phyloP scores from a whole-genome alignment of 129 eudicot genomes.

The Flaveria ramosissima region DNA sequence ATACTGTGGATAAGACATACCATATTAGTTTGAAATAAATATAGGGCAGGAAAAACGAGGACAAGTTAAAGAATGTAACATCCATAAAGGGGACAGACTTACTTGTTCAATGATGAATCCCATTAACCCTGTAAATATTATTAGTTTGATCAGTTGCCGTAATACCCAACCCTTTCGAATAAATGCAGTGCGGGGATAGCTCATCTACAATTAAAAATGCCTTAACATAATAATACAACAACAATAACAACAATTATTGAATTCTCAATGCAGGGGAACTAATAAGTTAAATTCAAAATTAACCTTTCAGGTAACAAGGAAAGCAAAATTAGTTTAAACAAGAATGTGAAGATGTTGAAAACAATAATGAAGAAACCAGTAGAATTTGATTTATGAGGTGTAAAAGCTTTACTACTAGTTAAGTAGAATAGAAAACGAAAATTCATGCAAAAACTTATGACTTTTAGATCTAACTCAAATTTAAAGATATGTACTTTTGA shows the following conservation, averaged over 20 bases:
- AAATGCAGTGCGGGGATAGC: constrained; percentile 83
- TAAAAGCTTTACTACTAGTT: too few relatives aligned
- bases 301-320: too few relatives aligned
- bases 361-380: too few relatives aligned
- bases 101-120: constrained; percentile 94
- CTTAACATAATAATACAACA: constrained; percentile 15
- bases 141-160: constrained; percentile 82
- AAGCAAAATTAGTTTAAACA: too few relatives aligned
- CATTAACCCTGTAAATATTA: constrained; percentile 94
- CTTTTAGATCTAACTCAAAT: too few relatives aligned
- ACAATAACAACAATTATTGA: not conserved
- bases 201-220: constrained; percentile 52
- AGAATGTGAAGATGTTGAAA: too few relatives aligned
- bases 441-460: too few relatives aligned
- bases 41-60: not conserved
- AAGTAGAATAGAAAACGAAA: too few relatives aligned
- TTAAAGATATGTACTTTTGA: not conserved
- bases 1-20: constrained; percentile 50
- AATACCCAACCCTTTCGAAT: constrained; percentile 91
- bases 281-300: not conserved
- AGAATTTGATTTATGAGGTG: too few relatives aligned
- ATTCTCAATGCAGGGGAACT: constrained; percentile 14
- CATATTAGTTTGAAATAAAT: constrained; percentile 15
- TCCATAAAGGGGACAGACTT: constrained; percentile 8
- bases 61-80: not conserved